Base-by-base conservation (phyloP, 495 filamentous ascomycete genomes). In the Aspergillus ostianus region DNA sequence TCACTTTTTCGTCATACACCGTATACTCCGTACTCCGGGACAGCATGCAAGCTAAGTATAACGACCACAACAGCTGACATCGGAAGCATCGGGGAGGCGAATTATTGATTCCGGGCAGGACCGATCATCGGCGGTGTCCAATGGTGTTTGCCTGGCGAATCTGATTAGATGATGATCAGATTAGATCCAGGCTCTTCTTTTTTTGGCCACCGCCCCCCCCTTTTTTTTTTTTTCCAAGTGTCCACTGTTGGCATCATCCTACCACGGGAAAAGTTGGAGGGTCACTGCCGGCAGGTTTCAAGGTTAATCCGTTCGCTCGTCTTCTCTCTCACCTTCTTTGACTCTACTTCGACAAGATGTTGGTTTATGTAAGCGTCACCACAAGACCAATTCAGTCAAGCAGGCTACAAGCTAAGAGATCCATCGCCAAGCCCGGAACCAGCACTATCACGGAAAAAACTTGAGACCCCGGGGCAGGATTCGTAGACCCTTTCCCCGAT, bases 101-200 rank as follows among this genome's bases (percentile, higher is more conserved):
- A 20, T 50, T 20, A 17, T 19, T 26, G 23, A 26, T 20, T 10
- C 47, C 21, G 32, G 17, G 1, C 17, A 47, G 20, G 26, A 50
- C 59, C 55, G 59, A 54, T 45, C 48, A 57, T 62, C 55, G 54
- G 54, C 48, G 18, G 27, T 47, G 2, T 53, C 46, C 51, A 55
- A 55, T 55, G 41, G 9, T 15, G 51, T 18, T 12, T 44, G 27
- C n/a, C 41, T n/a, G 26, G 45, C 17, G 30, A 46, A 59, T 63
- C 56, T 63, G 61, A 62, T 62, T 59, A 63, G 61, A 59, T 59
- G 61, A 32, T 18, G 56, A 63, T 62, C 53, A 49, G 59, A 62
- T 62, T 62, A 62, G 60, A 62, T 57, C 18, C 36, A 9, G 30
- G 7, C 36, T 20, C 41, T 46, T 41, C 17, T 26, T 48, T 41